Evolutionary conservation across 371 early-diverging fungal genomes (phyloP), one percentile per base, ranked within the genome.

Genomic region (Rhizomucor pusillus): DNA sequence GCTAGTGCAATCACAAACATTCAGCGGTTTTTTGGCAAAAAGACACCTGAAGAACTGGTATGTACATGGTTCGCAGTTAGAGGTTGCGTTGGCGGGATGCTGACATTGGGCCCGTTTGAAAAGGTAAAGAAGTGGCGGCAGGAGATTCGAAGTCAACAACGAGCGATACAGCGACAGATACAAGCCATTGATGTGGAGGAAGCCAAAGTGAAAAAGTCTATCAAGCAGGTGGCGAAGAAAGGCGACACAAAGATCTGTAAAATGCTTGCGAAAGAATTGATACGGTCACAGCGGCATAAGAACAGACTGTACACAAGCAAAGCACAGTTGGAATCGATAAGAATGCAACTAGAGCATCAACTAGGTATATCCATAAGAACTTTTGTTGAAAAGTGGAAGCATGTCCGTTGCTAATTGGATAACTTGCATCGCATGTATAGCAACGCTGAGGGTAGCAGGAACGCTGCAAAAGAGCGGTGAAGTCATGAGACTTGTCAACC

Each of bases 81-180:
- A 25, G 52, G 1, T 29, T 40, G 36, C 34, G n/a, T 20, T 36
- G 23, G 22, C 33, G 40, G 12, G 22, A 14, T 29, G 10, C n/a
- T 18, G 33, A 44, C 18, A 20, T 35, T 49, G 47, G 13, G 22
- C 23, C 18, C 34, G 14, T 34, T 39, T 18, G 33, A 10, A 23
- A 19, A 91, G 91, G 93, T 93, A 43, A 86, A 84, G 55, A 95
- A 95, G 77, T 98, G 96, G 97, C 83, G 90, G 48, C 79, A 80
- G 34, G 80, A 86, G 49, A 88, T 98, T 55, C 85, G 92, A 34
- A 65, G 71, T 7, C 93, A 96, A 58, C 89, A 94, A 65, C 92
- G 98, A 50, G 84, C 80, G n/a, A 77, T 98, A 23, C 91, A 96
- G 62, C 80, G 91, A 33, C 91, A 91, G 58, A 77, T 92, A 35